phyloP scores from a whole-genome alignment of 2,329 filamentous ascomycete genomes.

The Proliferodiscus dingleyae region DNA sequence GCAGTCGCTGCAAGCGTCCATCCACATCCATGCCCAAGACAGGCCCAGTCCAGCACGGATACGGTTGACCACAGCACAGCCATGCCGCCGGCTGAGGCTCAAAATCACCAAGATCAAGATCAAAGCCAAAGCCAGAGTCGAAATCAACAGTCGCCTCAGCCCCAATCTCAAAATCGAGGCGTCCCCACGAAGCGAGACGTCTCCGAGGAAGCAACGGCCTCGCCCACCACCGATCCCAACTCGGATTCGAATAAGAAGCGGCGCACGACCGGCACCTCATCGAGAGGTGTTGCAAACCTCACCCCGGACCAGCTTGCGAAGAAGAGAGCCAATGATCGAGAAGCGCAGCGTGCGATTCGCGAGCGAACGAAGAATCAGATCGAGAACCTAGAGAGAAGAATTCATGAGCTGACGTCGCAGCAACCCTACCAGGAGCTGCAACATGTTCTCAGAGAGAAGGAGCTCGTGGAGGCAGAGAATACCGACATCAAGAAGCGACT shows the following conservation, averaged over 20 bases:
- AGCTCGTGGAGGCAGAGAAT: constrained; percentile 74
- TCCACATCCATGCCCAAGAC: no score
- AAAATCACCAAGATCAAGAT: no score
- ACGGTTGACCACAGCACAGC: no score
- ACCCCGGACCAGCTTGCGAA: constrained; percentile 84
- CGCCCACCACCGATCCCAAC: constrained; percentile 12
- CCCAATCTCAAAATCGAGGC: constrained; percentile 4
- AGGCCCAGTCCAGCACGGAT: no score
- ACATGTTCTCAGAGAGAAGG: constrained; percentile 67
- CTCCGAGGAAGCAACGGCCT: constrained; percentile 17
- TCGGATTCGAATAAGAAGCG: constrained; percentile 29
- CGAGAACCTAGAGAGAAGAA: constrained; percentile 68
- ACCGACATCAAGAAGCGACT: constrained; percentile 68
- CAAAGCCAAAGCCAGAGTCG: not conserved
- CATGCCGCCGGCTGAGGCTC: no score
- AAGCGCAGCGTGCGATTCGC: constrained; percentile 83
- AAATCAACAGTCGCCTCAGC: not conserved
- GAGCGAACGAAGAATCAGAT: constrained; percentile 86
- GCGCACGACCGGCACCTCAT: constrained; percentile 49
- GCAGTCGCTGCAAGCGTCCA: no score
- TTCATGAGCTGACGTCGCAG: constrained; percentile 69
- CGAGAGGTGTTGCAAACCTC: constrained; percentile 75
- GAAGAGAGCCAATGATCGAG: constrained; percentile 87
- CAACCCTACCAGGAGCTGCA: constrained; percentile 83
- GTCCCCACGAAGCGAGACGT: constrained; percentile 17